Percentiles rank a stretch among this genome's conserved stretches.
phyloP scores from a whole-genome alignment of 2,329 filamentous ascomycete species.

The Penicillium griseofulvum region DNA sequence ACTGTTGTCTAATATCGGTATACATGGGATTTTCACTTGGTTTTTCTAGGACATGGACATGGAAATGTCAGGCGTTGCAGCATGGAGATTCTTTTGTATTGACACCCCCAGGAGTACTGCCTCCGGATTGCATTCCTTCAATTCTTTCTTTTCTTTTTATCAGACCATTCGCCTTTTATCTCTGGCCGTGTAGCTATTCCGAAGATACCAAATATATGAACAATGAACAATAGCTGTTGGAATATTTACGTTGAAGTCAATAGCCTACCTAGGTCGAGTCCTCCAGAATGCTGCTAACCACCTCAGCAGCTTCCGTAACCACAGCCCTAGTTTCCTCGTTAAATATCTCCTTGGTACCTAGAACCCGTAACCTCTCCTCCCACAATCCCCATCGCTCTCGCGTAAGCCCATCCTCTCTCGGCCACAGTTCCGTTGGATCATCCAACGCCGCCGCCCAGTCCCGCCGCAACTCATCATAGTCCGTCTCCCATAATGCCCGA shows the following conservation, averaged over 20 bases:
- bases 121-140: constrained; percentile 10
- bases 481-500: not conserved
- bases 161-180: constrained; percentile 8
- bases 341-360: not conserved
- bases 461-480: not conserved
- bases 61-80: constrained; percentile 10
- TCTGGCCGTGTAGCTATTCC: constrained; percentile 19
- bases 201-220: constrained; percentile 26
- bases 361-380: not conserved
- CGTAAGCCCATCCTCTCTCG: not conserved
- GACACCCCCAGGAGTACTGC: constrained; percentile 19
- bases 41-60: constrained; percentile 6
- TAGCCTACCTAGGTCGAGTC: not conserved
- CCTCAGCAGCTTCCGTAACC: not conserved
- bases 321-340: not conserved
- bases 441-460: not conserved
- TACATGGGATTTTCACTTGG: constrained; percentile 16
- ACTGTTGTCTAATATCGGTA: constrained; percentile 61
- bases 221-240: not conserved
- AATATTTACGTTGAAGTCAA: not conserved
- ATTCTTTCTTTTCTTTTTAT: constrained; percentile 2
- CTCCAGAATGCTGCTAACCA: not conserved
- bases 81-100: constrained; percentile 10
- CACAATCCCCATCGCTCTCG: not conserved
- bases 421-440: not conserved